Conservation (phyloP, 345 rosid genomes). For the Combretum micranthum region DNA sequence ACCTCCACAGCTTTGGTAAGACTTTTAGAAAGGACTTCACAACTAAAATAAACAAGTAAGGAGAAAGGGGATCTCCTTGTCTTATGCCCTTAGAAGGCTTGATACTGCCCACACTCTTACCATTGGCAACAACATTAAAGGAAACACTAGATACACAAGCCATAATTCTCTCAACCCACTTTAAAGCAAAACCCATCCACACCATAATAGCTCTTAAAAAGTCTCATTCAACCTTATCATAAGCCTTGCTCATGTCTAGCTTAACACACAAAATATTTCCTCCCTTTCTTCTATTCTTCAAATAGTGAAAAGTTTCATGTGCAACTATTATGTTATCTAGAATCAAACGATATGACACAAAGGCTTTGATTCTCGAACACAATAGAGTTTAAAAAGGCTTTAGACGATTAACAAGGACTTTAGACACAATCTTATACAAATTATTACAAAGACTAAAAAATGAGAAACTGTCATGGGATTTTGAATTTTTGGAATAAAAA, state of each 20-base stretch:
- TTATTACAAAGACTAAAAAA: neutral
- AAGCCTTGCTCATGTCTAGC: neutral
- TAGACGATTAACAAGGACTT: neutral
- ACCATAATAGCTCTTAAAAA: neutral
- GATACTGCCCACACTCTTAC: neutral
- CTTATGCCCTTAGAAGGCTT: neutral
- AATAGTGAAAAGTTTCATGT: neutral
- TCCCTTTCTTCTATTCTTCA: neutral
- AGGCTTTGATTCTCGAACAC: neutral
- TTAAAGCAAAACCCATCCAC: neutral
- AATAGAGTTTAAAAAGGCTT: neutral
- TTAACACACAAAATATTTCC: neutral
- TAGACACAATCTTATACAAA: neutral
- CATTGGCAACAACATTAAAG: neutral
- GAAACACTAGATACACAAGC: neutral
- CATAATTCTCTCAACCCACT: neutral
- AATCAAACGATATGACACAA: neutral
- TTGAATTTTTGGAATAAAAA: neutral
- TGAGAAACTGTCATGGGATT: neutral
- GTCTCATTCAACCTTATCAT: neutral
- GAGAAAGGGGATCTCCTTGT: neutral
- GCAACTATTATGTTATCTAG: neutral
- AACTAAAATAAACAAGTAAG: neutral
- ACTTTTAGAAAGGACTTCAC: neutral
- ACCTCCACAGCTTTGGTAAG: neutral